These are phyloP conservation scores for Chalara sp. DNA, from an alignment of 2,329 filamentous ascomycete genomes.

Conservation along the genomic window DNA sequence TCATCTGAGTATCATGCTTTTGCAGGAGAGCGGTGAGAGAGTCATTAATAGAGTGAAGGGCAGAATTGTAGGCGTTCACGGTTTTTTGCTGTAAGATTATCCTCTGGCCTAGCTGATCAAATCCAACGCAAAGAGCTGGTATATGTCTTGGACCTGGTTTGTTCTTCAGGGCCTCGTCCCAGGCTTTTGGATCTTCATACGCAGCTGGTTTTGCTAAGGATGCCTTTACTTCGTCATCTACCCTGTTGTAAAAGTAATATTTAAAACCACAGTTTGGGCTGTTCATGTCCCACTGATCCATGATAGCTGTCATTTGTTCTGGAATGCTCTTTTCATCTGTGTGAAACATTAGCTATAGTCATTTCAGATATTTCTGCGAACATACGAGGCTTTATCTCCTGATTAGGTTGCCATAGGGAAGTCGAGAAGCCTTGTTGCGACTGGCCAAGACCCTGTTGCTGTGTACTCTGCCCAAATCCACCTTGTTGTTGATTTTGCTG, in stretches of 20 bases:
- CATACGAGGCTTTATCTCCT: constrained; percentile 22
- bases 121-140: constrained; percentile 70
- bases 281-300: constrained; percentile 67
- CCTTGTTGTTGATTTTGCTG: constrained; percentile 9
- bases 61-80: constrained; percentile 61
- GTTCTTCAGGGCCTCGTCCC: constrained; percentile 76
- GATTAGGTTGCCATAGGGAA: constrained; percentile 24
- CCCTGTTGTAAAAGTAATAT: constrained; percentile 83
- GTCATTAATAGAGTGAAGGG: constrained; percentile 74
- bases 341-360: constrained; percentile 11
- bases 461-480: constrained; percentile 10
- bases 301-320: constrained; percentile 65
- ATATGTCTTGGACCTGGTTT: constrained; percentile 73
- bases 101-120: constrained; percentile 63
- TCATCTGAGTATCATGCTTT: constrained; percentile 70
- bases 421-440: constrained; percentile 16
- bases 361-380: neutral
- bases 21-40: constrained; percentile 66
- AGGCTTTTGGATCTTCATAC: constrained; percentile 68
- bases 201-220: constrained; percentile 68
- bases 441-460: constrained; percentile 5
- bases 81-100: constrained; percentile 66
- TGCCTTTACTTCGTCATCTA: constrained; percentile 63
- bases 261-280: constrained; percentile 68
- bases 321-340: constrained; percentile 64